Evolutionary conservation across 2,329 filamentous ascomycete species (phyloP), one percentile per base, ranked within the genome.

Genomic region (Calcarisporium arbuscula): DNA sequence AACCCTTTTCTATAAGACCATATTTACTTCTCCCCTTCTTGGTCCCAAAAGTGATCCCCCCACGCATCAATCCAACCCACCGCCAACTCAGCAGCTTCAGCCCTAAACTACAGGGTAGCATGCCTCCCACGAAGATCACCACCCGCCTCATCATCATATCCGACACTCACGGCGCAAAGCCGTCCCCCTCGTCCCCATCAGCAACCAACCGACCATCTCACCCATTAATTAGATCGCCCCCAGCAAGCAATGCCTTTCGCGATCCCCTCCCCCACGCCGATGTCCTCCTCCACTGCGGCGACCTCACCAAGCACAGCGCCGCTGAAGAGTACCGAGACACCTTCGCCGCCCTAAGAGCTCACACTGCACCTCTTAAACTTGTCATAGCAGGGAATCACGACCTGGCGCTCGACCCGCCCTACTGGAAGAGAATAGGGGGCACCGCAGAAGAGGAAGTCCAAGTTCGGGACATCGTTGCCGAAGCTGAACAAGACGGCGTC

Each of bases 371-470:
- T 0, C 53, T 76, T 6, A 76, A 74, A 42, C 56, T 77, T 4
- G 61, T 67, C 28, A 74, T 77, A 39, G 61, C 71, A 3, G 71
- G 73, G 3, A 76, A 75, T 39, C 72, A 77, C 43, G 71, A 77
- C 44, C 60, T 64, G 30, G 64, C 54, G 0, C 52, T 69, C 26
- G 62, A 72, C 19, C 31, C 40, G 11, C 18, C 28, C 6, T 52
- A 40, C 32, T 18, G 32, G 6, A 9, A 44, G 12, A 18, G 42
- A 17, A 31, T 15, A 5, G 37, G 34, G 4, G 39, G 39, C 4
- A 12, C 36, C 8, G n/a, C 31, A 7, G 32, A 22, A 11, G 33
- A 40, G 8, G 49, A 53, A 4, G 62, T 58, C 0, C 54, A 67
- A 19, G 56, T 56, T 3, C 53, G 52, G 19, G 33, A 45, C 1